Evolutionary conservation across 176 grass and related monocot genomes (phyloP), one percentile per base, ranked within the genome.

Genomic region (Melocanna baccifera): DNA sequence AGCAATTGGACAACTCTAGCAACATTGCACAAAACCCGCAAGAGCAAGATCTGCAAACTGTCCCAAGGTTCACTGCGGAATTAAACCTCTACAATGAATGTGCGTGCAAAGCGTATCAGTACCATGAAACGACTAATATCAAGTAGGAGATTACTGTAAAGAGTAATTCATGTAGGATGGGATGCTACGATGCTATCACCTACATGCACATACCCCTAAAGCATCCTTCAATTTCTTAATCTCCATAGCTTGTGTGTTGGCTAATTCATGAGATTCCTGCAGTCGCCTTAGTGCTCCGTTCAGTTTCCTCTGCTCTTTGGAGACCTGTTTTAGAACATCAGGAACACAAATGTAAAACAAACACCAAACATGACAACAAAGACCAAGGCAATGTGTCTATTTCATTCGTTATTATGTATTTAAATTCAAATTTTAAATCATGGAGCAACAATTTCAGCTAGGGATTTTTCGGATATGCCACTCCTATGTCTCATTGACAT

Each of bases 161-260:
- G 5, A n/a, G 12, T 19, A 79, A 23, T 30, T 20, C 6, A 52
- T 51, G 13, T 75, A 46, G 26, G 52, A 71, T 84, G 56, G 45
- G 22, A 84, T 47, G 52, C 45, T 47, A 14, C 4, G 22, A 83
- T 47, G 52, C 46, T 48, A 48, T 15, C 64, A 83, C 26, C 76
- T 74, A 36, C 41, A 72, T 55, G 72, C 34, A 81, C 56, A 84
- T 91, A 94, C 93, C 96, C 90, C 86, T 77, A 98, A 65, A 69
- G 68, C 81, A 83, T 62, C 73, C 78, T 87, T 94, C 75, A 98
- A 53, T 91, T 86, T 95, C 69, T 90, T 92, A 69, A 94, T 93
- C 73, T 98, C 91, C 75, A 72, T 79, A 50, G 85, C 87, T 83
- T 89, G 89, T 46, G 66, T 79, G 74, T 90, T 80, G 82, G 77